phyloP scores from a whole-genome alignment of 352 stramenopile genomes.

The Thraustochytrium sp. region DNA sequence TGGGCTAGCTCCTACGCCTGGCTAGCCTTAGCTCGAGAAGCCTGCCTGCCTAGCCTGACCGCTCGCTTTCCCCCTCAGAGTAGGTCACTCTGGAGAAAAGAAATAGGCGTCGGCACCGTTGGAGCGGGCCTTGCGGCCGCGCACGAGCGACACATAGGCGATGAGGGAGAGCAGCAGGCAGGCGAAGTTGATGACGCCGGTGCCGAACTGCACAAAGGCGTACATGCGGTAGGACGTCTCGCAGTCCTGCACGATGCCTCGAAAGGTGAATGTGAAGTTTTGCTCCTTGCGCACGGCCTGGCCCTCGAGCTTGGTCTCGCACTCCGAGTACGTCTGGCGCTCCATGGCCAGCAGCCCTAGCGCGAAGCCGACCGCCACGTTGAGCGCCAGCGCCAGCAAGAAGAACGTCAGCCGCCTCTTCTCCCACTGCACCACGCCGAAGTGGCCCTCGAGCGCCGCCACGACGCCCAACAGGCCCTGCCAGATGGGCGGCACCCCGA shows the following conservation, averaged over 20 bases:
- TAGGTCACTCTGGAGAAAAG: not conserved
- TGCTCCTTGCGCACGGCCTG: conserved; percentile 34
- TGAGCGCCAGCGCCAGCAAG: not conserved
- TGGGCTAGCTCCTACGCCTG: no score
- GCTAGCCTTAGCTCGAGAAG: no score
- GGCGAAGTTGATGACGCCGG: not conserved
- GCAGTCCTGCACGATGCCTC: conserved; percentile 11
- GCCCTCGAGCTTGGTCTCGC: not conserved
- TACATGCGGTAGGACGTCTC: conserved; percentile 20
- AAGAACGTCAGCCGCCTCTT: not conserved
- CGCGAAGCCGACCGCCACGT: not conserved
- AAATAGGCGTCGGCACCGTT: not conserved
- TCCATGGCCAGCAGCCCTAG: not conserved
- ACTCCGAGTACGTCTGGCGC: conserved; percentile 14
- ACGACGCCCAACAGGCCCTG: conserved; percentile 30
- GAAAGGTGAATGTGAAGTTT: conserved; percentile 29
- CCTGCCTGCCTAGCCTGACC: no score
- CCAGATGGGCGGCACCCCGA: conserved; percentile 32
- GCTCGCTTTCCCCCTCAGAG: no score
- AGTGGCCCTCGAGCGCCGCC: conserved; percentile 17
- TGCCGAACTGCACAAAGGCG: conserved; percentile 28
- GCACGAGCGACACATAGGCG: not conserved
- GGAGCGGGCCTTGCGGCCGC: not conserved
- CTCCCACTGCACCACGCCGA: not conserved
- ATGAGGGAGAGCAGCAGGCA: not conserved